phyloP scores from a whole-genome alignment of 192 early-diverging fungal genomes.

The Linderina pennispora region DNA sequence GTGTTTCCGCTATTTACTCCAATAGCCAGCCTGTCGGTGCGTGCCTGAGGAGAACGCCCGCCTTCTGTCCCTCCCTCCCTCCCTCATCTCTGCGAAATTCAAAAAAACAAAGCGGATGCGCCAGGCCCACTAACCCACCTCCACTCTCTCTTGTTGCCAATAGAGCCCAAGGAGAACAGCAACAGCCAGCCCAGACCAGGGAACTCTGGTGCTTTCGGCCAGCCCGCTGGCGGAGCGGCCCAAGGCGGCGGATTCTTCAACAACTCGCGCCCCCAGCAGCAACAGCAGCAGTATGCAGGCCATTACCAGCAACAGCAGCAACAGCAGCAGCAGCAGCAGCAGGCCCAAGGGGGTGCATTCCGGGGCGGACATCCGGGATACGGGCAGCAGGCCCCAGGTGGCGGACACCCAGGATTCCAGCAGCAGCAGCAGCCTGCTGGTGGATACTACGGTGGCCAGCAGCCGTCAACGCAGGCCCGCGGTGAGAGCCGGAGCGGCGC shows the following conservation, averaged over 20 bases:
- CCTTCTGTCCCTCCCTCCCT: no score
- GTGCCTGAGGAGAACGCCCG: no score
- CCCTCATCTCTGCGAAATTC: no score
- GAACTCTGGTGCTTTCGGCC: slow-evolving; percentile 1
- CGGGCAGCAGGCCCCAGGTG: neutral
- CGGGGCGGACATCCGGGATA: neutral
- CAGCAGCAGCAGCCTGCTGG: neutral
- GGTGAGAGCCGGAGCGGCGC: slow-evolving; percentile 11
- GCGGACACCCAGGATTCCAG: neutral
- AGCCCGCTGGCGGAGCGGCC: neutral
- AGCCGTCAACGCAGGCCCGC: neutral
- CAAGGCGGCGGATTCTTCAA: slow-evolving; percentile 10
- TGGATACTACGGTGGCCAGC: neutral
- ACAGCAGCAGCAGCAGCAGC: slow-evolving; percentile 13
- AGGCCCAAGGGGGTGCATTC: no score
- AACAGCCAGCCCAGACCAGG: neutral
- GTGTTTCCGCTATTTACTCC: slow-evolving; percentile 3
- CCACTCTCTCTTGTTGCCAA: neutral
- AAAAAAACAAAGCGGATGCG: no score
- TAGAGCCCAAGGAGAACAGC: neutral
- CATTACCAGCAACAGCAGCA: slow-evolving; percentile 14
- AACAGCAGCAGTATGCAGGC: slow-evolving; percentile 15
- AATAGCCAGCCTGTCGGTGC: no score
- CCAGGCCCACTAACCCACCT: neutral
- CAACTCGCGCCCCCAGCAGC: slow-evolving; percentile 6